These are phyloP conservation scores for Crithidia fasciculata DNA, from an alignment of 208 protist genomes.

Conservation along the genomic window DNA sequence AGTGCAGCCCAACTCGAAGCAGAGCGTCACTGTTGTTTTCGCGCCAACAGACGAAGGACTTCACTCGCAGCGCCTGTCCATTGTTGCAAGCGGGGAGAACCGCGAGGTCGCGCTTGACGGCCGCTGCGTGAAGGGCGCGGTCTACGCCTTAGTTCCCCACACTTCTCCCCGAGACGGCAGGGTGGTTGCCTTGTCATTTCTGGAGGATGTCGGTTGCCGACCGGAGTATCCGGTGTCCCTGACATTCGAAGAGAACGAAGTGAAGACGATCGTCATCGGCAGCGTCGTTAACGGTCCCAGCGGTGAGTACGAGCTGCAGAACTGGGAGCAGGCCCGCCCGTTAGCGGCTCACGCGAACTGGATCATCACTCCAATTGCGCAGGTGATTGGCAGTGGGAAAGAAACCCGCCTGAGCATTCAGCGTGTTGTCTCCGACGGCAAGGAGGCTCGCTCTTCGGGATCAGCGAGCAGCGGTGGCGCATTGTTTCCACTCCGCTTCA, in stretches of 20 bases:
- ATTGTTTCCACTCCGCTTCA: conserved; percentile 32
- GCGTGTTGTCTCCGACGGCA: background rate
- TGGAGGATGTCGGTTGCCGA: conserved; percentile 26
- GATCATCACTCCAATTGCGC: conserved; percentile 13
- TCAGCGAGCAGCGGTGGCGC: background rate
- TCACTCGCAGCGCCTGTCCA: conserved; percentile 20
- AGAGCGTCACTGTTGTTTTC: conserved; percentile 27
- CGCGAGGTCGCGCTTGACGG: conserved; percentile 26
- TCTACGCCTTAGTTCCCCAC: conserved; percentile 28
- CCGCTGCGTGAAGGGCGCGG: conserved; percentile 23
- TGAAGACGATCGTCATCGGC: conserved; percentile 30
- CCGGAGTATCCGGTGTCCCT: conserved; percentile 29
- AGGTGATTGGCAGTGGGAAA: conserved; percentile 14
- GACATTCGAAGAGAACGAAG: conserved; percentile 23
- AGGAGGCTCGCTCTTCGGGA: background rate
- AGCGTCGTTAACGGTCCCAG: conserved; percentile 25
- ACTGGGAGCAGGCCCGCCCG: conserved; percentile 35
- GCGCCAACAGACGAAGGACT: conserved; percentile 26
- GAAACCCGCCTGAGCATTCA: conserved; percentile 22
- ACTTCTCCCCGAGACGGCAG: conserved; percentile 8
- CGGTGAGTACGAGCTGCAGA: conserved; percentile 24
- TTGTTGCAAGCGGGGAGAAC: conserved; percentile 30
- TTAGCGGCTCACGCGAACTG: conserved; percentile 14
- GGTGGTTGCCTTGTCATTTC: conserved; percentile 21
- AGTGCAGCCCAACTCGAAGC: conserved; percentile 27